Evolutionary conservation across 2,329 filamentous ascomycete species (phyloP).

Genomic region (Didymella exigua): DNA sequence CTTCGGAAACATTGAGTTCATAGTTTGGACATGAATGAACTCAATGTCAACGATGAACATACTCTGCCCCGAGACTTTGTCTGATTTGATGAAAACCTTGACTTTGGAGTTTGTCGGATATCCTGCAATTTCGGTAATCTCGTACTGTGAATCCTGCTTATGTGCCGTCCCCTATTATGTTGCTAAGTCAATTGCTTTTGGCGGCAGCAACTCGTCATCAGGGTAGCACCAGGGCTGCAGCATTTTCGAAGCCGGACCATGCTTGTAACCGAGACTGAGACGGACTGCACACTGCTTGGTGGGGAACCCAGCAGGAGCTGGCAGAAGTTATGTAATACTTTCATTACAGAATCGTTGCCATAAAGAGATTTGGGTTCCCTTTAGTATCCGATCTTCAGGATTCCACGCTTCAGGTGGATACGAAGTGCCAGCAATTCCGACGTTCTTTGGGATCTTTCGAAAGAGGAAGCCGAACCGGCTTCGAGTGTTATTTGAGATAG

Average conservation of each 20-base stretch:
- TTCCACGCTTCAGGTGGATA: conserved; percentile 15
- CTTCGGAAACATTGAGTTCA: neutral
- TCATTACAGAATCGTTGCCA: conserved; percentile 12
- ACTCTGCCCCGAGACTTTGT: conserved; percentile 14
- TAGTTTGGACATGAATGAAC: neutral
- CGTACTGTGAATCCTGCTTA: neutral
- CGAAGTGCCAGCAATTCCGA: neutral
- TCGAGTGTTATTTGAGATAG: conserved; percentile 8
- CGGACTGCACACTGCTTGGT: no score
- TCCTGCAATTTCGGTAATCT: neutral
- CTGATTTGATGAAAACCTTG: neutral
- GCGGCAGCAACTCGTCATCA: no score
- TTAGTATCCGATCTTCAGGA: conserved; percentile 13
- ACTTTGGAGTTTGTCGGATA: neutral
- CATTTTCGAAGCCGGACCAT: no score
- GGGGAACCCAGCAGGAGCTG: neutral
- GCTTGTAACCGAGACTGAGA: no score
- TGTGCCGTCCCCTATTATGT: no score
- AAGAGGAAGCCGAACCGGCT: conserved; percentile 21
- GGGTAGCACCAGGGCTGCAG: no score
- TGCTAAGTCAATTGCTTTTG: no score
- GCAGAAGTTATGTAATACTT: conserved; percentile 1
- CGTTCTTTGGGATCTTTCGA: conserved; percentile 1
- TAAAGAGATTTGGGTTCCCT: conserved; percentile 1
- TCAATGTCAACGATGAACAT: conserved; percentile 25